phyloP scores from a whole-genome alignment of 2,329 filamentous ascomycete genomes.

The Aspergillus carbonarius region DNA sequence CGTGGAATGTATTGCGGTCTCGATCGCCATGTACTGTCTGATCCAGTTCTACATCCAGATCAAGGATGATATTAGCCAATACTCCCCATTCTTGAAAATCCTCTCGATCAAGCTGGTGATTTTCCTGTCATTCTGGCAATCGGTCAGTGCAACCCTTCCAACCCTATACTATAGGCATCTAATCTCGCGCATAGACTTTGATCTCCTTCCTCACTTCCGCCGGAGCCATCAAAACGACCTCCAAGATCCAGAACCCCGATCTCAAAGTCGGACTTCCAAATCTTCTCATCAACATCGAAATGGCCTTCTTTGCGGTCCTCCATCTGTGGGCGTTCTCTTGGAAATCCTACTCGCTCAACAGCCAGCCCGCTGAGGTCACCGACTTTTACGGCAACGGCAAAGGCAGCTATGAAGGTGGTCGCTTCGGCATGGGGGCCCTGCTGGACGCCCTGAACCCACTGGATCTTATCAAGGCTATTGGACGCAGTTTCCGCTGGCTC shows the following conservation, averaged over 20 bases:
- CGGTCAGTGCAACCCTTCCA: constrained; percentile 34
- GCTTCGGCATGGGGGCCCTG: constrained; percentile 64
- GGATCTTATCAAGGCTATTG: constrained; percentile 79
- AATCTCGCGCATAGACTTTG: constrained; percentile 41
- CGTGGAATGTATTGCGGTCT: constrained; percentile 70
- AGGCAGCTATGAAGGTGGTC: constrained; percentile 63
- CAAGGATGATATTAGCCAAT: constrained; percentile 63
- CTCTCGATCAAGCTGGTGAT: constrained; percentile 87
- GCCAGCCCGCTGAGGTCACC: constrained; percentile 48
- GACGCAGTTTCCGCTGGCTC: constrained; percentile 75
- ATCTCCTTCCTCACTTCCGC: constrained; percentile 63
- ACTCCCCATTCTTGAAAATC: constrained; percentile 76
- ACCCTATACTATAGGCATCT: background rate
- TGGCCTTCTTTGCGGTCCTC: constrained; percentile 75
- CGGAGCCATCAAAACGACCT: constrained; percentile 62
- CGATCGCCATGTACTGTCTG: constrained; percentile 83
- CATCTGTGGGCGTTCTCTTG: constrained; percentile 83
- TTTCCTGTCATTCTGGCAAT: constrained; percentile 89
- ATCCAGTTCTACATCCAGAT: constrained; percentile 85
- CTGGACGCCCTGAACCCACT: constrained; percentile 74
- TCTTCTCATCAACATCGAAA: constrained; percentile 76
- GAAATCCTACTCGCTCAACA: constrained; percentile 62
- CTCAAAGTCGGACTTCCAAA: constrained; percentile 78
- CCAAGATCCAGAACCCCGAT: constrained; percentile 67
- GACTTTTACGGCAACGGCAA: constrained; percentile 44